Evolutionary conservation across 306 rosid genomes (phyloP), one percentile per base, ranked within the genome.

Genomic region (Cicer arietinum): DNA sequence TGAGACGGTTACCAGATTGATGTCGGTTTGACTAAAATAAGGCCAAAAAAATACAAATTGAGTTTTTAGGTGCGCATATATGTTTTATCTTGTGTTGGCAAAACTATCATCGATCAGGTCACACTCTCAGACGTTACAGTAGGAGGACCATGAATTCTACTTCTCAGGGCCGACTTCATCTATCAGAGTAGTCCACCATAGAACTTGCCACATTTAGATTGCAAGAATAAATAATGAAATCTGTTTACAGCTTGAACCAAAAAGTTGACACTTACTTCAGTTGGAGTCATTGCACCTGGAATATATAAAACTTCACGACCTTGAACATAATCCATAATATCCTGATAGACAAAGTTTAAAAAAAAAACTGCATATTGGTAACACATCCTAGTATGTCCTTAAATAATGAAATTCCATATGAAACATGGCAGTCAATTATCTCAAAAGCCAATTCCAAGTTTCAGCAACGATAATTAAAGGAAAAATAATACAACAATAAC

Each of bases 211-310:
- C 73, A 75, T 37, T 7, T 62, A 71, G 40, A 62, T 46, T 52
- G 44, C 60, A 71, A 67, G 43, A 70, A 39, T 20, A 43, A 45
- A 41, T 58, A 8, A 77, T 57, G 40, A 53, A 61, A 48, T 66
- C 53, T 25, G n/a, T 37, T 6, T 3, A 77, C 47, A 37, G 43
- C 41, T 16, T 50, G 79, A 82, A 76, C 50, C 75, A 52, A 81
- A 69, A 72, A 71, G 44, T 22, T 71, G 56, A 69, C 40, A n/a
- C 89, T 85, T 84, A 93, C 98, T 90, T 93, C 97, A 35, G 98
- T 89, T 82, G 98, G 98, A 79, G 94, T 93, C 98, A 93, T 91
- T 67, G 86, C 83, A 30, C 98, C 98, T 8, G 98, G 98, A 74
- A 91, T 91, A 71, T 91, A 93, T 73, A 93, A 74, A 79, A 85